A percentile compares a stretch with the other conserved stretches of the same genome.
Evolutionary conservation across 805 yeast species (phyloP).

Genomic region (Kodamaea jinghongensis): DNA sequence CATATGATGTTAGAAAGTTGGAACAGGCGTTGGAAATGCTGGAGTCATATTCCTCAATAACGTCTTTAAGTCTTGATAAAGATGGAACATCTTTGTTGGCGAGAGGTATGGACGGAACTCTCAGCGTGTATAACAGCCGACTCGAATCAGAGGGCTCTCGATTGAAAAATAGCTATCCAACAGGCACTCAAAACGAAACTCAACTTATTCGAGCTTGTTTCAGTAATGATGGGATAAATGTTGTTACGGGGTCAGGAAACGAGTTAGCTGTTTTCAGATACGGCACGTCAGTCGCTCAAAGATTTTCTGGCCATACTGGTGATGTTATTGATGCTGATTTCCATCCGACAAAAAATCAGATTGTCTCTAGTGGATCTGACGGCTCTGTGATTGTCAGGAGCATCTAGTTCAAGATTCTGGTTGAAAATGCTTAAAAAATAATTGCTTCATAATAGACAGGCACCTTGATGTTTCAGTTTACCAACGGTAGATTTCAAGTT

Average conservation of each 20-base stretch:
- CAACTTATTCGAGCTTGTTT: slow-evolving; percentile 49
- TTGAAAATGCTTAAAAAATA: too few relatives aligned
- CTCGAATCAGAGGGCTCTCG: not conserved
- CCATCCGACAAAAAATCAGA: slow-evolving; percentile 40
- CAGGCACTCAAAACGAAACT: slow-evolving; percentile 37
- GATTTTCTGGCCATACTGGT: slow-evolving; percentile 60
- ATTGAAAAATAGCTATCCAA: slow-evolving; percentile 3
- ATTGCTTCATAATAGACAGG: too few relatives aligned
- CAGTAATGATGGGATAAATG: slow-evolving; percentile 37
- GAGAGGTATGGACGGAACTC: slow-evolving; percentile 53
- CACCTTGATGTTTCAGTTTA: too few relatives aligned
- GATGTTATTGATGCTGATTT: slow-evolving; percentile 59
- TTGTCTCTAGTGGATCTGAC: slow-evolving; percentile 54
- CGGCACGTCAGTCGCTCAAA: slow-evolving; percentile 40
- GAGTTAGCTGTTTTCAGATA: slow-evolving; percentile 51
- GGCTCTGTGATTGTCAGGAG: slow-evolving; percentile 53
- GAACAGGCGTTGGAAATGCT: slow-evolving; percentile 45
- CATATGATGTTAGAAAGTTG: slow-evolving; percentile 54
- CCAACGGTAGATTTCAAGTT: too few relatives aligned
- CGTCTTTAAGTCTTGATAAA: slow-evolving; percentile 49
- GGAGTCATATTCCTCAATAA: slow-evolving; percentile 45
- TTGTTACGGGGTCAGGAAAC: slow-evolving; percentile 64
- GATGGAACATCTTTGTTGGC: slow-evolving; percentile 49
- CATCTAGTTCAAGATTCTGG: too few relatives aligned
- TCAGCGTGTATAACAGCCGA: slow-evolving; percentile 1